Base-by-base conservation (phyloP, 306 rosid genomes). In the Canavalia ensiformis region DNA sequence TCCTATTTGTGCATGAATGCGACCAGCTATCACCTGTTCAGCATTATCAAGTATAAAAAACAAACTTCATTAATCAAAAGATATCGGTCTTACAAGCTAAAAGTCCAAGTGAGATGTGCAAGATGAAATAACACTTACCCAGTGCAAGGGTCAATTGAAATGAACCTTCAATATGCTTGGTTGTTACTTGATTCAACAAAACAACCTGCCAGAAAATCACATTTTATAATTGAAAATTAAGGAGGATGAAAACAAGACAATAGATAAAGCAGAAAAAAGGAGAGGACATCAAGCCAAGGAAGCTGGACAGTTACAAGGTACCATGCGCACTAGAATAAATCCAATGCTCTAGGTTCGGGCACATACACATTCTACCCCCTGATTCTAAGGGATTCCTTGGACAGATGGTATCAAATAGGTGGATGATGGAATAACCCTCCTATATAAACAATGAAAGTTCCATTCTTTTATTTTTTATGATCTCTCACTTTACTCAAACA, bases 1-100 rank as follows among this genome's bases (percentile, higher is more conserved):
- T 79, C 67, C 97, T 84, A 72, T 95, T 93, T 12, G 98, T 95
- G 89, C 97, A 90, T 6, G 91, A 91, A 87, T 95, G 96, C 47
- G 99, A 93, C 97, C 97, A 95, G 87, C 99, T 93, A 88, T 93
- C 97, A 39, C 99, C 97, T 95, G 67, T 65, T 82, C 72, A 72
- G 13, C 74, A 76, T 74, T 72, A 85, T 52, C 47, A 83, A 77
- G 69, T 74, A 82, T 59, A 69, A 86, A 78, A 62, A 86, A 68
- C 67, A 66, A 72, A 80, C 39, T 75, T 44, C 54, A 28, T n/a
- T 4, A 29, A 55, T 5, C 30, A 28, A 44, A 75, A 4, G 29
- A 79, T 33, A 72, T 69, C 34, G 35, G 50, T 60, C 70, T 54
- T 47, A 28, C 11, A 49, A 74, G 31, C 37, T 39, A 75, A 29